Conservation (phyloP, 331 rosid species). For the Quercus tomentella region DNA sequence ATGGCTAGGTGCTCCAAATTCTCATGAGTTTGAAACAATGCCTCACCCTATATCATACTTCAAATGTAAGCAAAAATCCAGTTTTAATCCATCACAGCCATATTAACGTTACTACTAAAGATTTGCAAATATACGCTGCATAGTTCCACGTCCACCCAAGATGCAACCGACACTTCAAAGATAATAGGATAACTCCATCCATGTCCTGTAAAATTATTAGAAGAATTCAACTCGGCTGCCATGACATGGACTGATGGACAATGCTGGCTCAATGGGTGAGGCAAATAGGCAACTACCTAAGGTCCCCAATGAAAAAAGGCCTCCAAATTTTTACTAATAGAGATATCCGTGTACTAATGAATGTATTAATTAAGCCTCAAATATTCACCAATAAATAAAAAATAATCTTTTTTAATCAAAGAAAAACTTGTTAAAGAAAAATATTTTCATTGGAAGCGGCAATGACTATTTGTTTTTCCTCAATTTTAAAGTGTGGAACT, state of each 20-base stretch:
- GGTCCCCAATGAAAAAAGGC: no score
- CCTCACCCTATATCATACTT: slow-evolving; percentile 63
- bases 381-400: no score
- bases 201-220: slow-evolving; percentile 43
- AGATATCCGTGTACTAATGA: no score
- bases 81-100: no score
- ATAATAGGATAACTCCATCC: slow-evolving; percentile 97
- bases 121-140: slow-evolving; percentile 58
- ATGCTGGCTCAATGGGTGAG: rapidly evolving
- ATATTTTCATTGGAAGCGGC: no score
- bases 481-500: no score
- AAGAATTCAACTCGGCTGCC: not conserved
- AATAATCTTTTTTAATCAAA: no score
- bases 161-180: slow-evolving; percentile 96
- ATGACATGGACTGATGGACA: not conserved
- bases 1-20: slow-evolving; percentile 90
- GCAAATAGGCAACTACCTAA: no score
- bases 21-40: slow-evolving; percentile 92
- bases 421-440: no score
- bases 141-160: slow-evolving; percentile 50
- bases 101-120: not conserved
- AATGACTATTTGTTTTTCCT: no score
- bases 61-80: not conserved
- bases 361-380: no score
- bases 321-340: no score